Conservation (phyloP, 2,329 filamentous ascomycete genomes). For the Aureobasidium sp. region DNA sequence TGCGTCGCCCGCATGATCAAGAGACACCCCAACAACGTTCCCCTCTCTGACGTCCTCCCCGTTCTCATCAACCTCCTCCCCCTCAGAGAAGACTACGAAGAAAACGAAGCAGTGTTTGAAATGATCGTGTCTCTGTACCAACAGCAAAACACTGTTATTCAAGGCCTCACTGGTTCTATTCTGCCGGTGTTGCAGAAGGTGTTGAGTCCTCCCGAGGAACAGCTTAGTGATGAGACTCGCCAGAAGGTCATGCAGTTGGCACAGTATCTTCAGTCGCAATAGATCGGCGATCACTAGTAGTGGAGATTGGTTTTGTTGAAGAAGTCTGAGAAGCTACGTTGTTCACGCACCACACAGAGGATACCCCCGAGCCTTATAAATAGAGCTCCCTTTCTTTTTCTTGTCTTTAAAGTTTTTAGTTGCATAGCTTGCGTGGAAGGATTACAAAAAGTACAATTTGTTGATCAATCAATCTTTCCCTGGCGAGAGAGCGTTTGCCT, state of each 20-base stretch:
- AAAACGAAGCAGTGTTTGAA: conserved; percentile 88
- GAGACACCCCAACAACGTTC: conserved; percentile 74
- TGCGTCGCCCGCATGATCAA: conserved; percentile 89
- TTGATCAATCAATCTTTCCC: too few species aligned
- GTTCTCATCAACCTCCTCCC: conserved; percentile 71
- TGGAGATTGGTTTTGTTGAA: background rate
- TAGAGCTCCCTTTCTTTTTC: background rate
- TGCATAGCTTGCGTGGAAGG: conserved; percentile 1
- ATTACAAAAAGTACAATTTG: too few species aligned
- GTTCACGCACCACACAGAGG: conserved; percentile 2
- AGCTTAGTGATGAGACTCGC: conserved; percentile 65
- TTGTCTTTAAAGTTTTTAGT: background rate
- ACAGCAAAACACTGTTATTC: conserved; percentile 58
- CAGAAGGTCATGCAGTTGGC: conserved; percentile 58
- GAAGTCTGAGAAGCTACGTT: conserved; percentile 11
- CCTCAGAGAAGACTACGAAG: conserved; percentile 86
- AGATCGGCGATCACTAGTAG: conserved; percentile 9
- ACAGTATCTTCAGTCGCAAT: conserved; percentile 34
- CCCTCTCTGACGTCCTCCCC: conserved; percentile 75
- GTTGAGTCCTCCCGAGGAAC: conserved; percentile 61
- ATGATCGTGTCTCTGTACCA: conserved; percentile 84
- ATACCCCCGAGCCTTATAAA: conserved; percentile 11
- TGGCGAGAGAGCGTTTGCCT: too few species aligned
- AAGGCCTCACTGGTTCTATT: conserved; percentile 60
- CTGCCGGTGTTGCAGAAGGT: conserved; percentile 66